Evolutionary conservation across 495 filamentous ascomycete genomes (phyloP).

Genomic region (Penicillium maclennaniae): DNA sequence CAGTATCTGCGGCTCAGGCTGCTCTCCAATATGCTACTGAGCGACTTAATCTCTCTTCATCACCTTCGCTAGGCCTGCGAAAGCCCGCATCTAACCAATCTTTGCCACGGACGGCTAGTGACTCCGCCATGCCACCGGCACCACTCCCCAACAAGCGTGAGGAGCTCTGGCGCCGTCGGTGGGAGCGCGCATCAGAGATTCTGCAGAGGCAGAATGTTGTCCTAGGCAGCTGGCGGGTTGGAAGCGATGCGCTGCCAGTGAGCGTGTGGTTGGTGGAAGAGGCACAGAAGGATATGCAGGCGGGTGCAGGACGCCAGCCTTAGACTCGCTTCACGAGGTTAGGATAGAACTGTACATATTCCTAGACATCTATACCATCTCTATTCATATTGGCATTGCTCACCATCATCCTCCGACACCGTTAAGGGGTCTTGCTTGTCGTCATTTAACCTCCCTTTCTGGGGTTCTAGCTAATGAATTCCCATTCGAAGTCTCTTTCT

Average conservation of each 20-base stretch:
- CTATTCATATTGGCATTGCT: neutral
- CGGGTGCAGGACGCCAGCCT: constrained; percentile 3
- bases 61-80: constrained; percentile 17
- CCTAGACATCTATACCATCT: neutral
- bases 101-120: constrained; percentile 11
- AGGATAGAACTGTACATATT: constrained; percentile 3
- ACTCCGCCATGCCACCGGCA: constrained; percentile 14
- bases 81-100: constrained; percentile 30
- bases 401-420: too few species aligned
- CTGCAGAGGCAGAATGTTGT: constrained; percentile 66
- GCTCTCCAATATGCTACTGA: constrained; percentile 36
- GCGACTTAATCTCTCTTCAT: constrained; percentile 23
- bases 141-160: constrained; percentile 66
- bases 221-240: constrained; percentile 79
- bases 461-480: too few species aligned
- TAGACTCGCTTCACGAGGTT: neutral
- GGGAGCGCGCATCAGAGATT: constrained; percentile 68
- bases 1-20: constrained; percentile 29
- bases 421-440: too few species aligned
- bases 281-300: constrained; percentile 26
- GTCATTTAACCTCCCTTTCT: too few species aligned
- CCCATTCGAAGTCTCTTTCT: too few species aligned
- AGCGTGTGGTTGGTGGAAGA: constrained; percentile 50
- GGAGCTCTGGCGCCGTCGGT: constrained; percentile 76
- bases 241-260: constrained; percentile 68